Conservation (phyloP, 202 grass and related monocot genomes). For the Digitaria exilis region DNA sequence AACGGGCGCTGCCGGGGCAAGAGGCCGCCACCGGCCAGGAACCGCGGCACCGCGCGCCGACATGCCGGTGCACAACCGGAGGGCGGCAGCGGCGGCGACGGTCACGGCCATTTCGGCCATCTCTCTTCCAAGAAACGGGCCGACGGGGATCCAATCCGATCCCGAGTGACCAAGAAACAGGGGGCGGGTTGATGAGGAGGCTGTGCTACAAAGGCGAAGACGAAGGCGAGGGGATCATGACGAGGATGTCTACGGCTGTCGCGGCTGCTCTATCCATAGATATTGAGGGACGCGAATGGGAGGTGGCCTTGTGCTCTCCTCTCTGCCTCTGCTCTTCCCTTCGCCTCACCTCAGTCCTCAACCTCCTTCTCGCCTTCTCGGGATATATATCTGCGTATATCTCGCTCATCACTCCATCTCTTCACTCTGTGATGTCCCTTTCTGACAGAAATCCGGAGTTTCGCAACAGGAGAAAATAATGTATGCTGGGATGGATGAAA, state of each 20-base stretch:
- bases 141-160: slow-evolving; percentile 41
- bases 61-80: slow-evolving; percentile 52
- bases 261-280: slow-evolving; percentile 59
- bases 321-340: slow-evolving; percentile 21
- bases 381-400: background rate
- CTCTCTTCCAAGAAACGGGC: slow-evolving; percentile 37
- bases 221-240: slow-evolving; percentile 49
- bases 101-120: slow-evolving; percentile 57
- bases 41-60: slow-evolving; percentile 30
- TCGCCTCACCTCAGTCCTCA: slow-evolving; percentile 18
- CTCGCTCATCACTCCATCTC: background rate
- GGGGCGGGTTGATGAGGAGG: background rate
- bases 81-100: slow-evolving; percentile 46
- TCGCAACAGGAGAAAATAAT: background rate
- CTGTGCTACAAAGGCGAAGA: slow-evolving; percentile 56
- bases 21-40: slow-evolving; percentile 28
- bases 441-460: background rate
- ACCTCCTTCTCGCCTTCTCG: no score
- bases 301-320: slow-evolving; percentile 33
- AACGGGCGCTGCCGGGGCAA: slow-evolving; percentile 34
- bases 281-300: slow-evolving; percentile 27
- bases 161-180: slow-evolving; percentile 17
- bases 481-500: background rate
- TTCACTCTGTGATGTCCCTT: slow-evolving; percentile 1
- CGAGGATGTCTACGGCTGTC: slow-evolving; percentile 59